Conservation (phyloP, 2,329 filamentous ascomycete genomes). For the Cladosporium sp. region DNA sequence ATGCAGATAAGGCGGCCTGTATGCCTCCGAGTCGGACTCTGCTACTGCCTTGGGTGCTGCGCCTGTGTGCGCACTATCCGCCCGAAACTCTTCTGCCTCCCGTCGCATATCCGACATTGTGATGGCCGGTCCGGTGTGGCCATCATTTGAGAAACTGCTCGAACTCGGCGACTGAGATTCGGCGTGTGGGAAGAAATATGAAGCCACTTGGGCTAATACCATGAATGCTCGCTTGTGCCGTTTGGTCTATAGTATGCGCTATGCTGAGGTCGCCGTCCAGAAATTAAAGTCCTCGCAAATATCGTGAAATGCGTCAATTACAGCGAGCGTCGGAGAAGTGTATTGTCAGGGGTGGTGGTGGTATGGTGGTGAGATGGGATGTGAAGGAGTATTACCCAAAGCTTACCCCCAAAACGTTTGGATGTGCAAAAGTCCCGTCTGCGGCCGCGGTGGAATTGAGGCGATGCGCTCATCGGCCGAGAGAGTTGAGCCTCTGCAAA, state of each 20-base stretch:
- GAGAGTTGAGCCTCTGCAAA: neutral
- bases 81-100: conserved; percentile 37
- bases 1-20: conserved; percentile 51
- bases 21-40: conserved; percentile 42
- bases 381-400: neutral
- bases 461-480: conserved; percentile 10
- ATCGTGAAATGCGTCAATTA: neutral
- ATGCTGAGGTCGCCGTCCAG: conserved; percentile 1
- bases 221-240: conserved; percentile 38
- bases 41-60: conserved; percentile 21
- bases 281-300: neutral
- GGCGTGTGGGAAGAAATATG: conserved; percentile 42
- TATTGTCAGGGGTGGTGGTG: neutral
- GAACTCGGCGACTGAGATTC: conserved; percentile 27
- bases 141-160: conserved; percentile 42
- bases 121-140: conserved; percentile 21
- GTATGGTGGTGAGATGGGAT: neutral
- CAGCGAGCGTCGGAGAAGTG: conserved; percentile 4
- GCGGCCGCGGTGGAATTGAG: conserved; percentile 3
- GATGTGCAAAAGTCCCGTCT: conserved; percentile 15
- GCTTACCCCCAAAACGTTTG: conserved; percentile 7
- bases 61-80: conserved; percentile 30
- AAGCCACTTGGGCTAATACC: conserved; percentile 52
- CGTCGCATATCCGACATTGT: conserved; percentile 31
- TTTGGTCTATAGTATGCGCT: conserved; percentile 27